A percentile compares a stretch with the other conserved stretches of the same genome.
Conservation (phyloP, 345 rosid genomes). For the Brassica rapa region DNA sequence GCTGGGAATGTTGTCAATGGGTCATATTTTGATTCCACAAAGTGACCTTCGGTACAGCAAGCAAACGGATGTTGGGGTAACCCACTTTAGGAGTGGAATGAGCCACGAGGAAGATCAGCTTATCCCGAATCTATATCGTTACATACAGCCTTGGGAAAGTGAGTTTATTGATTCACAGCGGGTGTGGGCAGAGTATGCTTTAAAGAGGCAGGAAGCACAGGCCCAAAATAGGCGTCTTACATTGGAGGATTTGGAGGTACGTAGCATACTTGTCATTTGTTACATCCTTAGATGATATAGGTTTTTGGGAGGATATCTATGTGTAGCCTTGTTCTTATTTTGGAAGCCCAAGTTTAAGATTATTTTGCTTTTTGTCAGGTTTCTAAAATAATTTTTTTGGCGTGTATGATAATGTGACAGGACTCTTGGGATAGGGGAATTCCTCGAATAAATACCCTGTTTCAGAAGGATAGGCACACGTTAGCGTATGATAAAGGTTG, state of each 20-base stretch:
- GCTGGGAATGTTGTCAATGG: slow-evolving; percentile 98
- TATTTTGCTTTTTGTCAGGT: neutral
- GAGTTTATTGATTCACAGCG: slow-evolving; percentile 99
- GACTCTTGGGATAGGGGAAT: slow-evolving; percentile 99
- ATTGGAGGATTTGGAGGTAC: slow-evolving; percentile 96
- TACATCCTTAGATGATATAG: neutral
- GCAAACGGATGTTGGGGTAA: slow-evolving; percentile 99
- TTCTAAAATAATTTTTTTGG: neutral
- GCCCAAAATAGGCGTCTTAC: slow-evolving; percentile 99
- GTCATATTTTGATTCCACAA: slow-evolving; percentile 99
- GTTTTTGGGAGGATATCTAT: slow-evolving; percentile 8
- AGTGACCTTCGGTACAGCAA: slow-evolving; percentile 99
- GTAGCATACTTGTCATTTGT: slow-evolving; percentile 22
- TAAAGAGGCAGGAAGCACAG: slow-evolving; percentile 99
- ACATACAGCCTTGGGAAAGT: slow-evolving; percentile 99
- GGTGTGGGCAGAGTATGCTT: slow-evolving; percentile 99
- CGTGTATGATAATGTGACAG: slow-evolving; percentile 44
- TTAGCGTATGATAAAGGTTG: slow-evolving; percentile 98
- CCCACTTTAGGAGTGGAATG: slow-evolving; percentile 99
- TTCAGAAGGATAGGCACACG: slow-evolving; percentile 96
- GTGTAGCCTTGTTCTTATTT: neutral
- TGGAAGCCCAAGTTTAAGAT: neutral
- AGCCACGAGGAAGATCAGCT: slow-evolving; percentile 99
- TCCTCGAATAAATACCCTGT: slow-evolving; percentile 96
- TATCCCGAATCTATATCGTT: slow-evolving; percentile 97